Base-by-base conservation (phyloP, 805 yeast species). In the Lachancea mirantina region DNA sequence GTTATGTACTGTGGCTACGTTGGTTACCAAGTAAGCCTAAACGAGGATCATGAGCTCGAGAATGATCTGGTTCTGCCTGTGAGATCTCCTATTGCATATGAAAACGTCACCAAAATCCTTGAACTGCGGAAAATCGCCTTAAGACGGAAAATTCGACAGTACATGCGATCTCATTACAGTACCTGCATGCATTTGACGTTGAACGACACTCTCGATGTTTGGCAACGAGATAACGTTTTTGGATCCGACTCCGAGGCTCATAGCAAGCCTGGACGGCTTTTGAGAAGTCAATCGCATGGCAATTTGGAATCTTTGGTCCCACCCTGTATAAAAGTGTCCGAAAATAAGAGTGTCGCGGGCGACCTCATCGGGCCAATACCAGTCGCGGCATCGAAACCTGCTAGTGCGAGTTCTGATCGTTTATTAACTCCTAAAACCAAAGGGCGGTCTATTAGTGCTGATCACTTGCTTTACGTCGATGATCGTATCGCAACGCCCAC, bases 1-100 rank as follows among this genome's bases (percentile, higher is more conserved):
- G 36, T 52, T 0, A 49, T 76, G 5, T 87, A 88, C 50, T 39
- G 70, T 1, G 37, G 50, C 0, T 88, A 84, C 47, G 84, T 84
- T 3, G 35, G 61, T 0, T 59, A 55, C 39, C 77, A 55, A 61
- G 50, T 65, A 10, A 8, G 28, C 15, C 7, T 19, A 26, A 16
- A 13, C 17, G 19, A 15, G 11, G 19, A 11, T 4, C 10, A n/a
- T 11, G 19, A n/a, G 13, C 3, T 15, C 4, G 19, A 16, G 9
- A 9, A n/a, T 8, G 19, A 26, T 11, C 10, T 5, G 6, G 7
- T 8, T 16, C 19, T 15, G 19, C 18, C 9, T 4, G 8, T 9
- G 19, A 14, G 14, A 18, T 5, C n/a, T 14, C n/a, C n/a, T n/a
- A n/a, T n/a, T n/a, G n/a, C n/a, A n/a, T n/a, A n/a, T n/a, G 27